Conservation (phyloP, 2,329 filamentous ascomycete genomes). For the Emydomyces testavorans region DNA sequence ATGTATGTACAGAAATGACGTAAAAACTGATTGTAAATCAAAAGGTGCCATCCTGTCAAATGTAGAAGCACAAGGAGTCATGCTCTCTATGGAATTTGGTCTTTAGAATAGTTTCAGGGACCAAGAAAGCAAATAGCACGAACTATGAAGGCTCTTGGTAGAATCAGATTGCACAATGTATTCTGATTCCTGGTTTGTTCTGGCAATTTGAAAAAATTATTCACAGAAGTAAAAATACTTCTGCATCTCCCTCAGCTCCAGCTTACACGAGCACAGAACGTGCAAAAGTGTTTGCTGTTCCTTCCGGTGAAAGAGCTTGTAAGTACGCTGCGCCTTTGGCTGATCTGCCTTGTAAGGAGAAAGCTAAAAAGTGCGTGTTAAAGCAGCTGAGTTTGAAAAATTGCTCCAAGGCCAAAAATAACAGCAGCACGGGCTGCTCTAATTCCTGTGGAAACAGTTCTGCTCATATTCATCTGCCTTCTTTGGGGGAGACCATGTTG, state of each 20-base stretch:
- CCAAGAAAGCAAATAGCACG: conserved; percentile 28
- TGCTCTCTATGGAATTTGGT: conserved; percentile 30
- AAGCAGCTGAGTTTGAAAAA: conserved; percentile 5
- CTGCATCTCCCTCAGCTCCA: conserved; percentile 27
- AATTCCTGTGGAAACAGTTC: background rate
- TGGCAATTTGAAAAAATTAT: conserved; percentile 26
- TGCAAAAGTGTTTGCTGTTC: conserved; percentile 21
- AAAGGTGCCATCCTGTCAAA: background rate
- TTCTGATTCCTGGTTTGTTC: conserved; percentile 20
- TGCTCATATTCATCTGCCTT: background rate
- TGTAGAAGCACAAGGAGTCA: conserved; percentile 39
- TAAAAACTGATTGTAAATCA: no score
- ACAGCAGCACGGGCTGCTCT: background rate
- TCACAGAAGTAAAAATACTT: conserved; percentile 6
- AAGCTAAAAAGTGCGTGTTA: background rate
- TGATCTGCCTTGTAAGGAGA: background rate
- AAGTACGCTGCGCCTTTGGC: background rate
- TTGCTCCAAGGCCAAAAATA: background rate
- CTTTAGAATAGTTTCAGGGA: conserved; percentile 16
- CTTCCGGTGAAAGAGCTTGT: conserved; percentile 3
- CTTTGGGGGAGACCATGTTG: no score
- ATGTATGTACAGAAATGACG: conserved; percentile 7
- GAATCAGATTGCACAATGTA: conserved; percentile 5
- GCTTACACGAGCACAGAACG: conserved; percentile 35
- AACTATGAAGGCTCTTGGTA: conserved; percentile 37